These are phyloP conservation scores for Sarocladium brachiariae DNA, from an alignment of 2,329 filamentous ascomycete genomes.

Conservation along the genomic window DNA sequence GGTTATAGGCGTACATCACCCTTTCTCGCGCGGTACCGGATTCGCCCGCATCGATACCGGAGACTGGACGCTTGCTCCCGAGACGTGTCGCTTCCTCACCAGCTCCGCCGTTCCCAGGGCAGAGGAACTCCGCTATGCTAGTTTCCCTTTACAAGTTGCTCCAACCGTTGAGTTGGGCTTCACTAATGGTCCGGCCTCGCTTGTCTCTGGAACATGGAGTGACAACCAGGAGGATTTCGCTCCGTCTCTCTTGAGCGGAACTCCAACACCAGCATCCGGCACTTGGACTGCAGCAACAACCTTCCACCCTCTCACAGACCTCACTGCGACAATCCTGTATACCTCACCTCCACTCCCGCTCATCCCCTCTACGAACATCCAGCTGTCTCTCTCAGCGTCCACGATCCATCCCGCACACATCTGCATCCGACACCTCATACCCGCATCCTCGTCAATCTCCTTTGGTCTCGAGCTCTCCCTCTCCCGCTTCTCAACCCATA, in stretches of 20 bases:
- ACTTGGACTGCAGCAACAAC: slow-evolving; percentile 29
- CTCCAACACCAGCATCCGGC: slow-evolving; percentile 21
- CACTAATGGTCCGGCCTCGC: slow-evolving; percentile 18
- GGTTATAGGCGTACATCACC: slow-evolving; percentile 27
- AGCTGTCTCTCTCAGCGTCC: slow-evolving; percentile 35
- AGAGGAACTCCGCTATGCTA: slow-evolving; percentile 22
- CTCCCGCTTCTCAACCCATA: slow-evolving; percentile 32
- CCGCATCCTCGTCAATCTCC: slow-evolving; percentile 32
- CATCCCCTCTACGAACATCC: slow-evolving; percentile 29
- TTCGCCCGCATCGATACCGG: slow-evolving; percentile 36
- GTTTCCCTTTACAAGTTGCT: slow-evolving; percentile 21
- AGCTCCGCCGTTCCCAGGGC: slow-evolving; percentile 24
- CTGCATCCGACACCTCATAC: slow-evolving; percentile 36
- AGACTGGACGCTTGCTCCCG: slow-evolving; percentile 26
- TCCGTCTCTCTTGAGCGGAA: not conserved
- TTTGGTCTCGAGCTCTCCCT: slow-evolving; percentile 39
- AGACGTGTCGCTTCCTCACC: slow-evolving; percentile 26
- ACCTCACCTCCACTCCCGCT: slow-evolving; percentile 25
- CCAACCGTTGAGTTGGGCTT: slow-evolving; percentile 38
- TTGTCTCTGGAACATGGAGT: not conserved
- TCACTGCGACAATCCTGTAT: slow-evolving; percentile 1
- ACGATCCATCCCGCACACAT: slow-evolving; percentile 30
- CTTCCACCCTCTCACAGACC: not conserved
- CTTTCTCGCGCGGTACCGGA: slow-evolving; percentile 25
- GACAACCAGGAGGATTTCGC: not conserved